These are phyloP conservation scores for Cryptococcus amylolentus DNA, from an alignment of 1,284 basidiomycete species.

Conservation along the genomic window DNA sequence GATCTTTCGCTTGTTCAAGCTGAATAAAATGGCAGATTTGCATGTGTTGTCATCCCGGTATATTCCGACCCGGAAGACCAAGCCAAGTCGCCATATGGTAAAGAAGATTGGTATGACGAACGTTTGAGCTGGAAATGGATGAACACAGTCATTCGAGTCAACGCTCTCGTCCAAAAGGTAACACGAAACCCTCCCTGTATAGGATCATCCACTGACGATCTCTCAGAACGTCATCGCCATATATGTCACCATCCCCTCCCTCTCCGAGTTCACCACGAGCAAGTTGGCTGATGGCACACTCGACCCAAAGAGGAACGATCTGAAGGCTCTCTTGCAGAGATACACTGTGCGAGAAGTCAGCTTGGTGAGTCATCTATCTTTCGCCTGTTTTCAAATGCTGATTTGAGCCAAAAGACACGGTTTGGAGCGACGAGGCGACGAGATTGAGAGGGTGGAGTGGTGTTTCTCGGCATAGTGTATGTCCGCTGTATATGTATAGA, in stretches of 20 bases:
- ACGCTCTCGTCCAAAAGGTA: slow-evolving; percentile 95
- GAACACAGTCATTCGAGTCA: slow-evolving; percentile 93
- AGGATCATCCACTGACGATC: neutral
- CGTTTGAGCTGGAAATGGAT: slow-evolving; percentile 92
- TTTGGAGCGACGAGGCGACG: slow-evolving; percentile 42
- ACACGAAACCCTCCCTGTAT: slow-evolving; percentile 11
- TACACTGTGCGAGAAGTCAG: slow-evolving; percentile 83
- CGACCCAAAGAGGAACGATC: slow-evolving; percentile 51
- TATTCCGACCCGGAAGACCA: slow-evolving; percentile 79
- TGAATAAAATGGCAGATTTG: slow-evolving; percentile 61
- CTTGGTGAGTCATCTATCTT: slow-evolving; percentile 48
- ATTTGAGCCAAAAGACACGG: slow-evolving; percentile 23
- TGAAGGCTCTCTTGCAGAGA: slow-evolving; percentile 62
- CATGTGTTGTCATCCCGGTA: slow-evolving; percentile 79
- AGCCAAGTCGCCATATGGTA: slow-evolving; percentile 54
- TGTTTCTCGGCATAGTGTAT: too few relatives aligned
- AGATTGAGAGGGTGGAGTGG: slow-evolving; percentile 19
- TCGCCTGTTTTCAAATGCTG: neutral
- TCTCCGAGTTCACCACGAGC: slow-evolving; percentile 54
- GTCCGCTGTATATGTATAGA: too few relatives aligned
- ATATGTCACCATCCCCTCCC: slow-evolving; percentile 83
- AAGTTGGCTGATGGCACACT: slow-evolving; percentile 52
- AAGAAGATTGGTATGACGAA: slow-evolving; percentile 56
- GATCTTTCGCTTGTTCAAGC: neutral
- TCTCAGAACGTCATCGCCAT: slow-evolving; percentile 77